Percentiles rank a stretch among this genome's conserved stretches.
Evolutionary conservation across 345 rosid species (phyloP).

Genomic region (Acer yangbiense): DNA sequence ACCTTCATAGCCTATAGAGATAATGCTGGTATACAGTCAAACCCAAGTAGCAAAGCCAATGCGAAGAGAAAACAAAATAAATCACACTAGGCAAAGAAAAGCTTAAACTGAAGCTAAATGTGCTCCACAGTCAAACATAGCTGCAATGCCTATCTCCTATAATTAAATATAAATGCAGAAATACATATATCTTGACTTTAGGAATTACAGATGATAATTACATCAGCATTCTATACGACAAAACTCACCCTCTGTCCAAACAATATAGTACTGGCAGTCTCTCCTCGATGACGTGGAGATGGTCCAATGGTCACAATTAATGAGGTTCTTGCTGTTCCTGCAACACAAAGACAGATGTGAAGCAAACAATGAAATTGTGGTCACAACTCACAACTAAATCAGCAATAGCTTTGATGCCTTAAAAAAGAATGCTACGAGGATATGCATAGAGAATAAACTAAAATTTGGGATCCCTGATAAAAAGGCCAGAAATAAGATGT

Average conservation of each 20-base stretch:
- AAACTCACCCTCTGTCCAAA: constrained; percentile 85
- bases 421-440: neutral
- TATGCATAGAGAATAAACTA: neutral
- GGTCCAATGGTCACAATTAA: constrained; percentile 84
- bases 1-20: constrained; percentile 93
- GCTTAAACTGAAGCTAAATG: neutral
- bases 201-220: neutral
- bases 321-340: constrained; percentile 90
- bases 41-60: neutral
- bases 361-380: neutral
- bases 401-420: neutral
- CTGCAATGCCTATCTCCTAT: too few relatives aligned
- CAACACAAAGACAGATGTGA: constrained; percentile 18
- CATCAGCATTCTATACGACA: constrained; percentile 15
- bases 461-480: neutral
- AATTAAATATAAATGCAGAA: neutral
- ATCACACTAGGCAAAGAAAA: neutral
- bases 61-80: neutral
- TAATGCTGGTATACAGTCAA: neutral
- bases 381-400: neutral
- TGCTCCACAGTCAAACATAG: neutral
- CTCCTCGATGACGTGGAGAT: constrained; percentile 90
- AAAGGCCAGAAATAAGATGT: constrained; percentile 6
- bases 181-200: constrained; percentile 3
- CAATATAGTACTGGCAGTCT: constrained; percentile 84